These are phyloP conservation scores for Fusarium longipes DNA, from an alignment of 2,329 filamentous ascomycete species.

Conservation along the genomic window DNA sequence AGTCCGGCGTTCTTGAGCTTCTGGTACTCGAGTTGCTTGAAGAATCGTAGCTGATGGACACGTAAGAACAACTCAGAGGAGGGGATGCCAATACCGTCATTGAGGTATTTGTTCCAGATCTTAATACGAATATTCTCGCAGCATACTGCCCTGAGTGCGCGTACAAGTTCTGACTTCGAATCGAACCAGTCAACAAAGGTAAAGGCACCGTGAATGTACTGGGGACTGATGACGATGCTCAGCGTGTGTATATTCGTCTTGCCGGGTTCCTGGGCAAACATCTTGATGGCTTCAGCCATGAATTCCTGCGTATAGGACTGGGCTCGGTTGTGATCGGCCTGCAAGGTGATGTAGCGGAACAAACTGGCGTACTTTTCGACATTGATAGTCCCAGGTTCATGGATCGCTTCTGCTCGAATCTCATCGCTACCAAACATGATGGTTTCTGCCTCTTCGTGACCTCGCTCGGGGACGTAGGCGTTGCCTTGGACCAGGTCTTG, in stretches of 20 bases:
- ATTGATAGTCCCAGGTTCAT: constrained; percentile 47
- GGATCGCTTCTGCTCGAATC: constrained; percentile 8
- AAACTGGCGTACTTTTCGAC: constrained; percentile 52
- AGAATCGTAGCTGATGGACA: constrained; percentile 29
- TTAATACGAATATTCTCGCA: constrained; percentile 53
- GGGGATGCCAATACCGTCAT: neutral
- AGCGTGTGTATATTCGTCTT: constrained; percentile 54
- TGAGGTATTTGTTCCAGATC: constrained; percentile 46
- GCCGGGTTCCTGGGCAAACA: constrained; percentile 47
- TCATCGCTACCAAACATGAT: neutral
- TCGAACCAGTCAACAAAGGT: constrained; percentile 55
- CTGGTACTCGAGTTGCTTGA: constrained; percentile 5
- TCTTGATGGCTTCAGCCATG: constrained; percentile 53
- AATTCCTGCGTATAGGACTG: constrained; percentile 37
- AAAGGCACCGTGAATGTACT: constrained; percentile 33
- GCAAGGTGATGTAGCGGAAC: constrained; percentile 57
- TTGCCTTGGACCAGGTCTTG: constrained; percentile 31
- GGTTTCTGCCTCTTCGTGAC: neutral
- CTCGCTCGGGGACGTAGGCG: constrained; percentile 10
- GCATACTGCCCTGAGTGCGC: constrained; percentile 49
- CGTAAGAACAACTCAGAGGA: constrained; percentile 19
- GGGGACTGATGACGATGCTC: constrained; percentile 55
- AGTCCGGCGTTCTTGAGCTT: neutral
- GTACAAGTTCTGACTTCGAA: constrained; percentile 43
- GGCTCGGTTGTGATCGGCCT: constrained; percentile 57